These are phyloP conservation scores for Trifolium fragiferum DNA, from an alignment of 306 rosid species.

Conservation along the genomic window DNA sequence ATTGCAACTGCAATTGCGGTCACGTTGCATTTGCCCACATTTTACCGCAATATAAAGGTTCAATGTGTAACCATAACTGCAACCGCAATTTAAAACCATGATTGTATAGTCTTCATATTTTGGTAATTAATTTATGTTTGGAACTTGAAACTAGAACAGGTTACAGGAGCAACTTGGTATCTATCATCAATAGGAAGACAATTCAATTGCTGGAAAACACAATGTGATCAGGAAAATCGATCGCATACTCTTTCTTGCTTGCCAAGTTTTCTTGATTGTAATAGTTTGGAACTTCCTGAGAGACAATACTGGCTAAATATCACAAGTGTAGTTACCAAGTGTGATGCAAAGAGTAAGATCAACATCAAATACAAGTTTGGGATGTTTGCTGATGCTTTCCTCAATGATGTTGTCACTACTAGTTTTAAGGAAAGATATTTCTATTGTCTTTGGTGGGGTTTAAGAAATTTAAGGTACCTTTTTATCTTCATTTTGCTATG, in stretches of 20 bases:
- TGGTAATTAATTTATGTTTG: conserved; percentile 7
- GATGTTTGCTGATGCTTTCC: conserved; percentile 78
- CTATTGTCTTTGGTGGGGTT: conserved; percentile 59
- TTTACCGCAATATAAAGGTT: neutral
- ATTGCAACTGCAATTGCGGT: neutral
- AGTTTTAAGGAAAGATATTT: conserved; percentile 66
- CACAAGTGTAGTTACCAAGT: conserved; percentile 54
- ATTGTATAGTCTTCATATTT: neutral
- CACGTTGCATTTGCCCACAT: neutral
- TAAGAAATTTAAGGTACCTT: conserved; percentile 75
- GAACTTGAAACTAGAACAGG: conserved; percentile 44
- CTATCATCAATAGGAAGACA: conserved; percentile 77
- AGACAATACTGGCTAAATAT: conserved; percentile 69
- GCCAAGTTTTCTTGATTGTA: conserved; percentile 67
- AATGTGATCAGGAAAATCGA: conserved; percentile 58
- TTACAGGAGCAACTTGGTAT: conserved; percentile 86
- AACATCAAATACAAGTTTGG: conserved; percentile 68
- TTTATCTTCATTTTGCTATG: neutral
- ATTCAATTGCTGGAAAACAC: conserved; percentile 68
- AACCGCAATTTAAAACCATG: neutral
- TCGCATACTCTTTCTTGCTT: conserved; percentile 55
- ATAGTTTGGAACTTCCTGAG: conserved; percentile 47
- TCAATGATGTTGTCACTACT: conserved; percentile 63
- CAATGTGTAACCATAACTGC: neutral
- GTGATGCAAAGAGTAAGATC: conserved; percentile 54